Evolutionary conservation across 2,329 filamentous ascomycete species (phyloP).

Genomic region (Fusarium torreyae): DNA sequence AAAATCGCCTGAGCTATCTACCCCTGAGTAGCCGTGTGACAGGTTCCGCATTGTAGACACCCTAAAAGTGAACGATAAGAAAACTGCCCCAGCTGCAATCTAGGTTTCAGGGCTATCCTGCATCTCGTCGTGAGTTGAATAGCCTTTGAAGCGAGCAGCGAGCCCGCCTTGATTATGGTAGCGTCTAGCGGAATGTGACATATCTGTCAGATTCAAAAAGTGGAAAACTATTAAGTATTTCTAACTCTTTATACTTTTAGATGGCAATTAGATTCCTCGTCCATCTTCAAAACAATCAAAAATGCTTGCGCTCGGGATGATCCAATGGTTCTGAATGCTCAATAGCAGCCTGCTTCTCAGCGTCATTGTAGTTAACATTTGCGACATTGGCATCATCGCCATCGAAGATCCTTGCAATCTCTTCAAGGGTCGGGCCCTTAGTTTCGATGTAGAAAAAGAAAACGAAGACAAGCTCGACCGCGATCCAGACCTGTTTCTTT

Average conservation of each 20-base stretch:
- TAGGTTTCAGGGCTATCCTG: too few species aligned
- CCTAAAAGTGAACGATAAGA: too few species aligned
- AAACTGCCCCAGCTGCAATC: too few species aligned
- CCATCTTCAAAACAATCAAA: neutral
- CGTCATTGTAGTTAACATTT: slow-evolving; percentile 2
- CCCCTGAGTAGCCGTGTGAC: too few species aligned
- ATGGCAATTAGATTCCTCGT: neutral
- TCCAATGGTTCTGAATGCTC: slow-evolving; percentile 6
- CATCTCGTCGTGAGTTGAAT: too few species aligned
- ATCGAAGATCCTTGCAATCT: slow-evolving; percentile 76
- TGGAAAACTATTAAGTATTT: neutral
- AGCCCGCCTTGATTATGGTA: too few species aligned
- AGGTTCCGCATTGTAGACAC: too few species aligned
- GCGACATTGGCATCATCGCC: slow-evolving; percentile 66
- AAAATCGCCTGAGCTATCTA: too few species aligned
- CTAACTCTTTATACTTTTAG: rapidly evolving
- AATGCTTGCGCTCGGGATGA: slow-evolving; percentile 11
- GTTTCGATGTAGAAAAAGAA: slow-evolving; percentile 80
- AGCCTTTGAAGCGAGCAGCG: too few species aligned
- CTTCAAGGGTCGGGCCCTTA: slow-evolving; percentile 77
- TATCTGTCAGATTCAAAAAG: too few species aligned
- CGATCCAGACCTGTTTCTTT: slow-evolving; percentile 12
- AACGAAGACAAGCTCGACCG: slow-evolving; percentile 70
- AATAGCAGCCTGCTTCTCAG: slow-evolving; percentile 25
- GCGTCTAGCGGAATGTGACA: too few species aligned